Evolutionary conservation across 2,329 filamentous ascomycete species (phyloP), one percentile per base, ranked within the genome.

Genomic region (Aspergillus udagawae): DNA sequence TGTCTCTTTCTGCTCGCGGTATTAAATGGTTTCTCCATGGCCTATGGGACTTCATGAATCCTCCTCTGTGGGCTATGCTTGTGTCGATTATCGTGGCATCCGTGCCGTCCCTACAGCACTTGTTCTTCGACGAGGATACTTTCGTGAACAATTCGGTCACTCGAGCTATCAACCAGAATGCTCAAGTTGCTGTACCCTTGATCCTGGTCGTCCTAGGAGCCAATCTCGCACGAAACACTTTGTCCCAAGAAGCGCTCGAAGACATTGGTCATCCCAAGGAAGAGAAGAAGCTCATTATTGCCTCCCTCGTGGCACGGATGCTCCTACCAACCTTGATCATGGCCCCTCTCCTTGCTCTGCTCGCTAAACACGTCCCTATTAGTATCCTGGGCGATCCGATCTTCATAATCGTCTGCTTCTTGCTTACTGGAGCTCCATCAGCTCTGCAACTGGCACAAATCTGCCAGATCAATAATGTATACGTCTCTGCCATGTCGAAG

Each of bases 321-420:
- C 73, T 97, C 6, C 81, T 99, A 4, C 94, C 94, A 1, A 96
- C 91, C 0, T 69, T 95, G 44, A 84, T 97, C 73, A 97, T 97
- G 91, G 90, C 92, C 0, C 94, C 94, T 2, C 79, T 97, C 49
- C 78, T 99, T 38, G 93, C 93, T 0, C 62, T 97, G 17, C 83
- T 89, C 49, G 94, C 94, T 58, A 97, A 97, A 72, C 97, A 88
- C 69, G 84, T 96, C 27, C 91, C 91, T 2, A 83, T 99, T 69
- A 95, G 90, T 79, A 97, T 99, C 66, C 80, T 99, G 35, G 94
- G 95, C 71, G 94, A 99, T 70, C 94, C 94, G 9, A 99, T 99
- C 67, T 99, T 99, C 74, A 87, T 99, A 65, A 91, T 99, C 65
- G 94, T 99, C 38, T 97, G 92, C 77, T 99, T 97, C 82, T 81